Percentiles rank a stretch among this genome's conserved stretches.
phyloP scores from a whole-genome alignment of 352 stramenopile genomes.

The Phytophthora litchii region DNA sequence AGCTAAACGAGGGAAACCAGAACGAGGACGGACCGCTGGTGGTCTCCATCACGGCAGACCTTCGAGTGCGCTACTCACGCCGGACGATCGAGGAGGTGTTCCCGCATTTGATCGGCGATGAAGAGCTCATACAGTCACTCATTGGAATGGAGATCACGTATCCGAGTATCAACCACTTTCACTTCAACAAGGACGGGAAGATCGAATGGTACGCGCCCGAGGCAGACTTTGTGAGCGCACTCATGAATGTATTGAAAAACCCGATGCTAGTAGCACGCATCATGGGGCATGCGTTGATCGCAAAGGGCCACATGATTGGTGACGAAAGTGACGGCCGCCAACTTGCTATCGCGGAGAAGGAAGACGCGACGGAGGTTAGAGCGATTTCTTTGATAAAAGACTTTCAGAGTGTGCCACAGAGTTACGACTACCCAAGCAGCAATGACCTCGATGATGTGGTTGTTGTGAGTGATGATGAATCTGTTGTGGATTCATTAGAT shows the following conservation, averaged over 20 bases:
- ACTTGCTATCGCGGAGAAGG: background rate
- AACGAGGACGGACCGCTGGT: constrained; percentile 26
- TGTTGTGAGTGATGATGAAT: constrained; percentile 17
- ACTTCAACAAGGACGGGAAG: constrained; percentile 44
- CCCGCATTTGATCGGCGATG: constrained; percentile 38
- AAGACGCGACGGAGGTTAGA: background rate
- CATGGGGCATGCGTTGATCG: constrained; percentile 40
- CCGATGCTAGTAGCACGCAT: constrained; percentile 31
- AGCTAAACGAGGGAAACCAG: constrained; percentile 30
- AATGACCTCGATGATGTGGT: constrained; percentile 1
- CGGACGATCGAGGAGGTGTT: constrained; percentile 53
- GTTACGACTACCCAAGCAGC: background rate
- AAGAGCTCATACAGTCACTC: constrained; percentile 36
- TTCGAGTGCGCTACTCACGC: constrained; percentile 47
- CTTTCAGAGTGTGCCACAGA: too few relatives aligned
- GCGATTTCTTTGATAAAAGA: background rate
- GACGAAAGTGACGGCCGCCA: constrained; percentile 24
- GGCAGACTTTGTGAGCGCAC: constrained; percentile 41
- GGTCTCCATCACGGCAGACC: constrained; percentile 26
- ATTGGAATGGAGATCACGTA: constrained; percentile 46
- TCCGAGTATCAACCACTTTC: constrained; percentile 43
- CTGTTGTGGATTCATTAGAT: too few relatives aligned
- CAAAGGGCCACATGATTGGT: constrained; percentile 46
- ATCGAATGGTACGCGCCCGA: constrained; percentile 45
- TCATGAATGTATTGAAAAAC: constrained; percentile 31